These are phyloP conservation scores for Mycena alexandri DNA, from an alignment of 768 basidiomycete species.

Conservation along the genomic window DNA sequence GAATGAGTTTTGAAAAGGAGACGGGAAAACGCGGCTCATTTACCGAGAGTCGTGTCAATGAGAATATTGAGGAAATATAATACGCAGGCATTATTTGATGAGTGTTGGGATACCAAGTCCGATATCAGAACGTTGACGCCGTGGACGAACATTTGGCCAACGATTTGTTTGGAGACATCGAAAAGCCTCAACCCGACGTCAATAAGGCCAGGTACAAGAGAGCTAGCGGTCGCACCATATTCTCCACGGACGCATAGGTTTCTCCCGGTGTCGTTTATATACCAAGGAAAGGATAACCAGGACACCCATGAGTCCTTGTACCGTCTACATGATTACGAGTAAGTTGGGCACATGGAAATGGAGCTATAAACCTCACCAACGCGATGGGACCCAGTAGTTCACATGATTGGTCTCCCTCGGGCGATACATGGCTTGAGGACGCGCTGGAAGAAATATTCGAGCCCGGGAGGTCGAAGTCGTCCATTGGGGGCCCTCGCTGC, in stretches of 20 bases:
- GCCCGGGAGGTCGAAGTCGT: conserved; percentile 15
- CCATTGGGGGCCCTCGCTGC: background rate
- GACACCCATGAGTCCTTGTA: conserved; percentile 91
- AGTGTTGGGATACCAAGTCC: conserved; percentile 76
- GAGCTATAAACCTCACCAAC: conserved; percentile 51
- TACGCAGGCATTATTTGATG: conserved; percentile 87
- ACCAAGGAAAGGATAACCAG: conserved; percentile 90
- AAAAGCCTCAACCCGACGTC: conserved; percentile 72
- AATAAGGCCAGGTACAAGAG: conserved; percentile 22
- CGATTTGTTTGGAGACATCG: conserved; percentile 92
- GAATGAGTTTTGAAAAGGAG: background rate
- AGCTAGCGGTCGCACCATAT: conserved; percentile 76
- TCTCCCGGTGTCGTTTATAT: conserved; percentile 90
- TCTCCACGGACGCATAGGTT: conserved; percentile 87
- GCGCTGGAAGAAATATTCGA: conserved; percentile 15
- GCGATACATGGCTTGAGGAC: conserved; percentile 35
- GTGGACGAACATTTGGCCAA: conserved; percentile 88
- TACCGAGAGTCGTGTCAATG: conserved; percentile 92
- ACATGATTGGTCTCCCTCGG: conserved; percentile 65
- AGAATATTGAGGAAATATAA: conserved; percentile 94
- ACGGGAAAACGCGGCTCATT: conserved; percentile 40
- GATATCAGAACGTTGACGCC: conserved; percentile 85
- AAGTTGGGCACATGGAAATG: conserved; percentile 57
- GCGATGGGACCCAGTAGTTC: conserved; percentile 66
- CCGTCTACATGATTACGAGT: conserved; percentile 68